Base-by-base conservation (phyloP, 1,139 yeast genomes). In the Geotrichum klebahnii region DNA sequence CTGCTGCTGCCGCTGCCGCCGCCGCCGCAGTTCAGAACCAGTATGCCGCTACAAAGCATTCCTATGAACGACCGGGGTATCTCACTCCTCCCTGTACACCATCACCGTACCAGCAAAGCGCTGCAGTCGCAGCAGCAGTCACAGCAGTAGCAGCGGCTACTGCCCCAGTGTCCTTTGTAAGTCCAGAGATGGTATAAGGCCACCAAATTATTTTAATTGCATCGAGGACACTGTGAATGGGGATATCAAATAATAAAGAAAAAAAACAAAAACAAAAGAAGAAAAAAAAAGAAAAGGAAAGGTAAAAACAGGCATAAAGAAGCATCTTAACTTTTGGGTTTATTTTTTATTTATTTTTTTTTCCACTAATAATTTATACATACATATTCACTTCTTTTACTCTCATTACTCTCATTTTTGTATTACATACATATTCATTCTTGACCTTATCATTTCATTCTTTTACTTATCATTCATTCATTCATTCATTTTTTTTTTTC, bases 1-100 rank as follows among this genome's bases (percentile, higher is more conserved):
- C 55, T 16, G 45, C 55, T 1, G 43, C 53, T 32, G 26, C 44
- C 26, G 35, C 41, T 20, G 28, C 16, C 9, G 28, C 38, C 5
- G 38, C 33, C 8, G 19, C 8, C 16, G 44, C 29, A 3, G 40
- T 14, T n/a, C 40, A 23, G 12, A 9, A n/a, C 12, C 41, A 24
- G 9, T 23, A 26, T 23, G 6, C 20, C 22, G 36, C n/a, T n/a
- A n/a, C n/a, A n/a, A n/a, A n/a, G n/a, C n/a, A 16, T 38, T 32
- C 23, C 41, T 26, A 47, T n/a, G 44, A 51, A 22, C 54, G 53
- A 12, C 57, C 54, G 12, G 57, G 57, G 16, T 61, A 61, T 38
- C 51, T 62, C 45, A 62, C 67, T 14, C 66, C 66, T n/a, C 67
- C 67, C n/a, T 59, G 66, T 49, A 60, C 67, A 5, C 67, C 51